phyloP scores from a whole-genome alignment of 176 grass and related monocot genomes.

The Cenchrus americanus region DNA sequence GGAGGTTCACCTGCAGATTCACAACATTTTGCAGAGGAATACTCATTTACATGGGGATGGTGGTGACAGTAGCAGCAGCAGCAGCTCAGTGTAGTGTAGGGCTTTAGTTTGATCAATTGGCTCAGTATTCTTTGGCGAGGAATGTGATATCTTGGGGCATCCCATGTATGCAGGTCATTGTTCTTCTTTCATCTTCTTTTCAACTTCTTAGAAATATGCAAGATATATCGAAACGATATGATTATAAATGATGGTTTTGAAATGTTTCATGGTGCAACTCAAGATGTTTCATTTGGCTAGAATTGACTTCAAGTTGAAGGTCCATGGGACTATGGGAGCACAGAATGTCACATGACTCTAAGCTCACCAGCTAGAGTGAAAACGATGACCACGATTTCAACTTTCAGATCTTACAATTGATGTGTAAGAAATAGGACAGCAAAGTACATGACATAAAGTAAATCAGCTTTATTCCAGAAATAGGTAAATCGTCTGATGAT shows the following conservation, averaged over 20 bases:
- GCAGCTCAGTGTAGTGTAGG: slow-evolving; percentile 13
- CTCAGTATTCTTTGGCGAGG: not conserved
- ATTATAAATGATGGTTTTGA: not conserved
- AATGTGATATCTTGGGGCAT: not conserved
- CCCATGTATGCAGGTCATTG: not conserved
- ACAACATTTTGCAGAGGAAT: slow-evolving; percentile 54
- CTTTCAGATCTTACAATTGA: slow-evolving; percentile 1
- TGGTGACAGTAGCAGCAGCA: slow-evolving; percentile 34
- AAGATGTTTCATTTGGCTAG: not conserved
- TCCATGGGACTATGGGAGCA: not conserved
- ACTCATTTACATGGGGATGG: slow-evolving; percentile 36
- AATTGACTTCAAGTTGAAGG: not conserved
- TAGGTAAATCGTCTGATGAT: not conserved
- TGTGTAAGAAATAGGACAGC: not conserved
- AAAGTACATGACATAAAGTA: slow-evolving; percentile 8
- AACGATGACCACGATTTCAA: not conserved
- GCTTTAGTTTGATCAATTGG: slow-evolving; percentile 8
- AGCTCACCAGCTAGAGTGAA: not conserved
- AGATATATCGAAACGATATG: not conserved
- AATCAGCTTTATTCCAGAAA: too few species aligned
- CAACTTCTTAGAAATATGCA: not conserved
- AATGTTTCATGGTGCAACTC: not conserved
- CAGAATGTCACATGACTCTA: not conserved
- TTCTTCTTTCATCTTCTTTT: not conserved
- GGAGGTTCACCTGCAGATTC: slow-evolving; percentile 54